Conservation (phyloP, 169 alveolate species). For the Blepharisma undulans region DNA sequence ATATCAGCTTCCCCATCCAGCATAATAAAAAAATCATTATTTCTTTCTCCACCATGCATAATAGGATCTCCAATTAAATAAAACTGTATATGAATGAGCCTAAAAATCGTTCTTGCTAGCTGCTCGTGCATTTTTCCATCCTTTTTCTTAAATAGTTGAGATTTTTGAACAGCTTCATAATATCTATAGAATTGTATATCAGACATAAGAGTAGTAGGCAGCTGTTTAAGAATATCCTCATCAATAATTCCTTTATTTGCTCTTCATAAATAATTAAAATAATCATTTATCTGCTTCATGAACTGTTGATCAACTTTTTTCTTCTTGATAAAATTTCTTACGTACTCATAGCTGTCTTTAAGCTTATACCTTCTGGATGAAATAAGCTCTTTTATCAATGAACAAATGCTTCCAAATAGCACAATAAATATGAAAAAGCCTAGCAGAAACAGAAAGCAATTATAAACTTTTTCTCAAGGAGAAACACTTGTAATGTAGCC, state of each 20-base stretch:
- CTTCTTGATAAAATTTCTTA: slow-evolving; percentile 37
- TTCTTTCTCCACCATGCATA: slow-evolving; percentile 47
- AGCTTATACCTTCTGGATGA: slow-evolving; percentile 19
- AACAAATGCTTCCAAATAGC: slow-evolving; percentile 55
- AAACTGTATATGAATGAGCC: slow-evolving; percentile 31
- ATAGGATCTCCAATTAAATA: slow-evolving; percentile 51
- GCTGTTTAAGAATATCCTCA: slow-evolving; percentile 11
- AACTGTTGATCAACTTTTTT: slow-evolving; percentile 17
- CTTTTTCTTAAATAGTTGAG: slow-evolving; percentile 44
- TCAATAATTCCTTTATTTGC: slow-evolving; percentile 45
- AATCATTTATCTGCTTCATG: neutral
- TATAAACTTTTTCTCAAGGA: slow-evolving; percentile 47
- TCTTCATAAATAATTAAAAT: slow-evolving; percentile 56
- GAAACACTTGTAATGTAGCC: slow-evolving; percentile 56
- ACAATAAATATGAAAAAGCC: slow-evolving; percentile 57
- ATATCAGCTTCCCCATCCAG: slow-evolving; percentile 63
- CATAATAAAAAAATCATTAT: slow-evolving; percentile 44
- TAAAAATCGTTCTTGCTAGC: slow-evolving; percentile 43
- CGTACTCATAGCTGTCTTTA: slow-evolving; percentile 39
- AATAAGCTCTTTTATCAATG: slow-evolving; percentile 44
- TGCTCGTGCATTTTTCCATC: slow-evolving; percentile 38
- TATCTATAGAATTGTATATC: slow-evolving; percentile 44
- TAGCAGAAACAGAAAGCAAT: slow-evolving; percentile 33
- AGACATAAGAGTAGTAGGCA: slow-evolving; percentile 45
- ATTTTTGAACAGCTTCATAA: slow-evolving; percentile 44